Conservation (phyloP, 176 grass and related monocot species). For the Oryza nivara region DNA sequence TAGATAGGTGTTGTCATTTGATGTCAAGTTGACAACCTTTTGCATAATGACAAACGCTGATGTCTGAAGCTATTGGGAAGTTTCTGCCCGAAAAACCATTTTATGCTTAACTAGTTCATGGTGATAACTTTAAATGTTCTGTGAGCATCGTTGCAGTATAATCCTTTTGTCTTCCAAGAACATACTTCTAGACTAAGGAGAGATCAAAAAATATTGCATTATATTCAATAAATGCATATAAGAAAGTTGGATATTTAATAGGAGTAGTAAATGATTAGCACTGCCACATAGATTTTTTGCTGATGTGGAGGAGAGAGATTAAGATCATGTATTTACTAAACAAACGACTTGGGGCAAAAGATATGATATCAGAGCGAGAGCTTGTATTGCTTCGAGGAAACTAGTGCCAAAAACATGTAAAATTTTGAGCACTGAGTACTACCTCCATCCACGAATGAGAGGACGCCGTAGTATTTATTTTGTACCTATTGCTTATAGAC, state of each 20-base stretch:
- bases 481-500: not conserved
- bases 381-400: not conserved
- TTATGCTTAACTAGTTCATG: not conserved
- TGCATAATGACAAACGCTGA: slow-evolving; percentile 8
- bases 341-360: not conserved
- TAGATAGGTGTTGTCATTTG: not conserved
- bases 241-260: not conserved
- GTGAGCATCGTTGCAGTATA: not conserved
- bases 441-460: no score
- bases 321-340: not conserved
- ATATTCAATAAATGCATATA: not conserved
- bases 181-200: not conserved
- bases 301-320: not conserved
- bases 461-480: not conserved
- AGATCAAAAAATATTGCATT: not conserved
- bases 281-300: not conserved
- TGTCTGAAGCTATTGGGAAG: not conserved
- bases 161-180: not conserved
- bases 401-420: not conserved
- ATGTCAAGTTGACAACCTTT: not conserved
- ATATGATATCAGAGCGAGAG: not conserved
- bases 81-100: not conserved
- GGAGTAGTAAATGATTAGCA: not conserved
- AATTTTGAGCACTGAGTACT: not conserved
- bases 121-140: slow-evolving; percentile 2